A percentile compares a stretch with the other conserved stretches of the same genome.
These are phyloP conservation scores for Eudorina sp. DNA, from an alignment of 139 green algal species.

Conservation along the genomic window DNA sequence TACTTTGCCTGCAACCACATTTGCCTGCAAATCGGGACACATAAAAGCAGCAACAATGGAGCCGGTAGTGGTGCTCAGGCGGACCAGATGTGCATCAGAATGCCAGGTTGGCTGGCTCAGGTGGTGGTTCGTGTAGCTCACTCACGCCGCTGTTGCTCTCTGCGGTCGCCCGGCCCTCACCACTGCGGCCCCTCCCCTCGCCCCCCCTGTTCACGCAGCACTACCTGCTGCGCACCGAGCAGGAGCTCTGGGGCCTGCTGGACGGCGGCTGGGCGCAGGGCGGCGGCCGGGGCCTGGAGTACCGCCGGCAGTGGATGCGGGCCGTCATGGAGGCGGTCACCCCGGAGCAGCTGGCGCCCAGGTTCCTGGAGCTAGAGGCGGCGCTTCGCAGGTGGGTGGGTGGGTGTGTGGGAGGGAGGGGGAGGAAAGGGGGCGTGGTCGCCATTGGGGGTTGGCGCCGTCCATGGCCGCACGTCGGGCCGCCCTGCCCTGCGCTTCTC, in stretches of 20 bases:
- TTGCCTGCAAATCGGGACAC: too few species aligned
- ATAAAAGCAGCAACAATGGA: too few species aligned
- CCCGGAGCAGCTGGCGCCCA: conserved; percentile 38
- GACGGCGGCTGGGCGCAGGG: conserved; percentile 29
- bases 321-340: neutral
- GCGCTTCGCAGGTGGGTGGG: conserved; percentile 17
- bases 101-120: too few species aligned
- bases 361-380: conserved; percentile 25
- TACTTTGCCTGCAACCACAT: too few species aligned
- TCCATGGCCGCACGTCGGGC: too few species aligned
- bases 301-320: conserved; percentile 30
- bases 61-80: too few species aligned
- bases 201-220: neutral
- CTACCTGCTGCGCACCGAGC: conserved; percentile 37
- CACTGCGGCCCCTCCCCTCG: neutral
- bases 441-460: too few species aligned
- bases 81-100: too few species aligned
- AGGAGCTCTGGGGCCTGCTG: conserved; percentile 47
- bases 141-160: too few species aligned
- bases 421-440: neutral
- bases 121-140: too few species aligned
- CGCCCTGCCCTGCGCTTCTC: too few species aligned
- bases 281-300: conserved; percentile 1
- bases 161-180: too few species aligned
- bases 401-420: neutral